Evolutionary conservation across 495 filamentous ascomycete species (phyloP).

Genomic region (Penicillium pulvis): DNA sequence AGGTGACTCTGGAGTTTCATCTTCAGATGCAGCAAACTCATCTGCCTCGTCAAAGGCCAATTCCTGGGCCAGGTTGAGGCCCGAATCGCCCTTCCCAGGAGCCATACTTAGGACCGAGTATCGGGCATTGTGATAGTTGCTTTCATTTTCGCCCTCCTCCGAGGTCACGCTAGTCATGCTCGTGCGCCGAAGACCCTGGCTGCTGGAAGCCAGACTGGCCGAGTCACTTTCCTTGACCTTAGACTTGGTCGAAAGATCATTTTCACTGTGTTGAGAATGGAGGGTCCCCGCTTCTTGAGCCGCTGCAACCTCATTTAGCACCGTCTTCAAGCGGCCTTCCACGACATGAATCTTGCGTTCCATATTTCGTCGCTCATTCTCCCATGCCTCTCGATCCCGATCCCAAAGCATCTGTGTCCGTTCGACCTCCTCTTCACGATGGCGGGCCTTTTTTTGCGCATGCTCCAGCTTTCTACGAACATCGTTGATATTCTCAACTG

Average conservation of each 20-base stretch:
- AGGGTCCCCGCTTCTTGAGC: slow-evolving; percentile 59
- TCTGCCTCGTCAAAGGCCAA: slow-evolving; percentile 80
- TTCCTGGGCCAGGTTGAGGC: slow-evolving; percentile 85
- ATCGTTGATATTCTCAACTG: slow-evolving; percentile 71
- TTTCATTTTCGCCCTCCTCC: slow-evolving; percentile 41
- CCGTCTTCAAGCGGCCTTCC: slow-evolving; percentile 79
- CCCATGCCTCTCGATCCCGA: slow-evolving; percentile 79
- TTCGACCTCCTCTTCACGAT: slow-evolving; percentile 80
- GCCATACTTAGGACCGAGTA: slow-evolving; percentile 64
- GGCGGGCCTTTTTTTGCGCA: slow-evolving; percentile 73
- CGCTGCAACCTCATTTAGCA: slow-evolving; percentile 81
- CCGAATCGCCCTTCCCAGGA: slow-evolving; percentile 58
- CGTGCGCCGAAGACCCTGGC: slow-evolving; percentile 56
- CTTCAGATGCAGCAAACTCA: slow-evolving; percentile 51
- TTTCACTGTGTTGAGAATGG: slow-evolving; percentile 25
- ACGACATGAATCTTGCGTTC: slow-evolving; percentile 85
- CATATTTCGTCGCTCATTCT: slow-evolving; percentile 73
- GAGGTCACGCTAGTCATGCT: slow-evolving; percentile 69
- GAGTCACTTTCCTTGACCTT: slow-evolving; percentile 65
- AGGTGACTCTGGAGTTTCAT: slow-evolving; percentile 27
- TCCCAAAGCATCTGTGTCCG: slow-evolving; percentile 76
- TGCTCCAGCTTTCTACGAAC: slow-evolving; percentile 77
- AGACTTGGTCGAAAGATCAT: slow-evolving; percentile 36
- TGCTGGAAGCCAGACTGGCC: slow-evolving; percentile 74
- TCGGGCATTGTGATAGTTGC: slow-evolving; percentile 45